Evolutionary conservation across 129 eudicot species (phyloP), one percentile per base, ranked within the genome.

Genomic region (Flaveria brownii): DNA sequence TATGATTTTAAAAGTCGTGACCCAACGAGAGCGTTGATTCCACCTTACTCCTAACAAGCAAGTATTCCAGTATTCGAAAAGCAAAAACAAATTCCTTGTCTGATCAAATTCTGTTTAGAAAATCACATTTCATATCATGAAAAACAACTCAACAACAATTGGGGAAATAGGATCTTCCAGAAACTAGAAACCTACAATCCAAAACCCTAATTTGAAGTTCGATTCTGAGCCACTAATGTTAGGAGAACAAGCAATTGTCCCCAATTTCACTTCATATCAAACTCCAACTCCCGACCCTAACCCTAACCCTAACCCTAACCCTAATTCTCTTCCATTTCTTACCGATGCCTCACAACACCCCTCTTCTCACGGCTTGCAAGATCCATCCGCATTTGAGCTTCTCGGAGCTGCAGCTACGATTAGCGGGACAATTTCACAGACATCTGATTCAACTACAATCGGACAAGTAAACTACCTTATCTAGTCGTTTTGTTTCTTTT

Each of bases 141-240:
- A 49, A 49, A 13, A 4, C 14, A 49, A 3, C 15, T 1, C 3
- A 52, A 1, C 20, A 52, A 52, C 59, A 52, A 7, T n/a, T 55
- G 25, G 61, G 36, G 15, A 23, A 22, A 60, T 8, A 30, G 9
- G 46, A 5, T 12, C 20, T 13, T 28, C 10, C 18, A 45, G 54
- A 55, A 55, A 18, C 2, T 55, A 17, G 17, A 55, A 55, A 15
- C 61, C 61, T n/a, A 76, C 36, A 17, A 50, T 49, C 41, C 11
- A 57, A 45, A 69, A 77, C 78, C 73, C 82, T 79, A 72, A 64
- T 36, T 12, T n/a, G 14, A 23, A 49, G 36, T 12, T 72, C 26
- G 46, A 50, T 63, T 41, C 23, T 9, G 57, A 20, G 11, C 23
- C 42, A 43, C 73, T 51, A 72, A 79, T 79, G 78, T 41, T 65